These are phyloP conservation scores for Sclerotinia borealis DNA, from an alignment of 2,329 filamentous ascomycete species.

Conservation along the genomic window DNA sequence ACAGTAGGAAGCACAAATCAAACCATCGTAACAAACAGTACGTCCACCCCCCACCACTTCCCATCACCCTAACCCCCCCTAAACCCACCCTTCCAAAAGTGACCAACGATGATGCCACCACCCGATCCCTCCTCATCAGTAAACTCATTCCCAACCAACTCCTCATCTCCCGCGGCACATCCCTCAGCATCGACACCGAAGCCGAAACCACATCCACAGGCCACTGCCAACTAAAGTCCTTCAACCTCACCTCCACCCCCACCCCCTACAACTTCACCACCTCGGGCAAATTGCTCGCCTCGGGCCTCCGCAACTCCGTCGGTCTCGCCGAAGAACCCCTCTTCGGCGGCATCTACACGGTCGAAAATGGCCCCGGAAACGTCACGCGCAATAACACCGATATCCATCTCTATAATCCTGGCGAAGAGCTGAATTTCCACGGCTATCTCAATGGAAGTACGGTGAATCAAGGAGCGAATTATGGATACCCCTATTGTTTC, in stretches of 20 bases:
- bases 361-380: slow-evolving; percentile 67
- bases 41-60: not conserved
- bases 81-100: slow-evolving; percentile 31
- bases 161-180: slow-evolving; percentile 60
- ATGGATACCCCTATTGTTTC: slow-evolving; percentile 67
- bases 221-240: slow-evolving; percentile 61
- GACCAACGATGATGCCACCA: slow-evolving; percentile 55
- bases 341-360: slow-evolving; percentile 48
- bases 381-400: slow-evolving; percentile 52
- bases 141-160: slow-evolving; percentile 48
- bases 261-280: slow-evolving; percentile 41
- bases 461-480: slow-evolving; percentile 45
- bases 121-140: slow-evolving; percentile 61
- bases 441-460: slow-evolving; percentile 44
- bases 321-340: slow-evolving; percentile 59
- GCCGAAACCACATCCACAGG: slow-evolving; percentile 49
- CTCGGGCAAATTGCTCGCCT: slow-evolving; percentile 49
- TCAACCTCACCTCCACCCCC: slow-evolving; percentile 38
- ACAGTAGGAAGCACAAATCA: slow-evolving; percentile 41
- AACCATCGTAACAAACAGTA: slow-evolving; percentile 51
- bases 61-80: too few relatives aligned
- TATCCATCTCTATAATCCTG: slow-evolving; percentile 63
- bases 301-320: slow-evolving; percentile 68
- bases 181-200: slow-evolving; percentile 53
- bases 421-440: slow-evolving; percentile 68